Percentiles rank a stretch among this genome's conserved stretches.
Evolutionary conservation across 495 filamentous ascomycete genomes (phyloP).

Genomic region (Lichina pygmaea): DNA sequence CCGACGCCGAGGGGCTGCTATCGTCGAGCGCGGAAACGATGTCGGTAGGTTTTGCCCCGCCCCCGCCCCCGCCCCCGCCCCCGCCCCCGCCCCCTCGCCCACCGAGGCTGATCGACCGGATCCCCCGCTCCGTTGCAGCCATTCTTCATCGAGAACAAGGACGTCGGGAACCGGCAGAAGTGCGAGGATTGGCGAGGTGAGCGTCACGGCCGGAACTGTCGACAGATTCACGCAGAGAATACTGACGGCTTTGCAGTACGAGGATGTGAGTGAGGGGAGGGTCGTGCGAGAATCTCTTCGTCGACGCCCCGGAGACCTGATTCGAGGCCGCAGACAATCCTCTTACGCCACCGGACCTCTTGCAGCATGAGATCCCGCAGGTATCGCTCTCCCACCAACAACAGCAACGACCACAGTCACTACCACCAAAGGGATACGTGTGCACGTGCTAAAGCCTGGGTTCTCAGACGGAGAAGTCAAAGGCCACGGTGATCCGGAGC

Average conservation of each 20-base stretch:
- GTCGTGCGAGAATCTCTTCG: neutral
- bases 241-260: slow-evolving; percentile 25
- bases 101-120: no score
- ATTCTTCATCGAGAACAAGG: slow-evolving; percentile 79
- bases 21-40: no score
- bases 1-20: no score
- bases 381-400: neutral
- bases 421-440: no score
- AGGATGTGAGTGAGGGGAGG: slow-evolving; percentile 17
- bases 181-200: slow-evolving; percentile 84
- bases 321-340: slow-evolving; percentile 33
- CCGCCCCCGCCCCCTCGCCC: no score
- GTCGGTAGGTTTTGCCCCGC: no score
- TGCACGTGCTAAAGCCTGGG: no score
- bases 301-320: neutral
- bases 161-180: slow-evolving; percentile 53
- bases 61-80: no score
- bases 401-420: no score
- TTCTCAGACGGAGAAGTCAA: slow-evolving; percentile 38
- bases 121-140: slow-evolving; percentile 4
- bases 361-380: slow-evolving; percentile 73
- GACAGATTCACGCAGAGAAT: neutral
- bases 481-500: slow-evolving; percentile 49
- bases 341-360: slow-evolving; percentile 72
- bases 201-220: slow-evolving; percentile 5